Conservation (phyloP, 1,284 basidiomycete species). For the Sphagnurus paluster region DNA sequence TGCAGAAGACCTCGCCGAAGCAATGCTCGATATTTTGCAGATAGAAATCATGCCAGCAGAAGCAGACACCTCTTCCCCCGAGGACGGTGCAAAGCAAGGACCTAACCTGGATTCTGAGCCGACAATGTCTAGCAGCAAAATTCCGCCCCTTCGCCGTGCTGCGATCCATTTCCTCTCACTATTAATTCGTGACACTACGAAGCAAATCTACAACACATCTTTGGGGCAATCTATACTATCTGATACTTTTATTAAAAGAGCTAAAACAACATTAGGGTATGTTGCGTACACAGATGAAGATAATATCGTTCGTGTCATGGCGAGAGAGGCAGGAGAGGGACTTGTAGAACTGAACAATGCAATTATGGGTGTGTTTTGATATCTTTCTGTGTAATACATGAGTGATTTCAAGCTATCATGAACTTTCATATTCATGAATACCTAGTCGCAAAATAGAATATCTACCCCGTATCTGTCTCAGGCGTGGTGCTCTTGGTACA, state of each 20-base stretch:
- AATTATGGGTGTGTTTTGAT: constrained; percentile 24
- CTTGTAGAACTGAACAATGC: constrained; percentile 54
- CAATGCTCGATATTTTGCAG: constrained; percentile 79
- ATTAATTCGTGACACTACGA: constrained; percentile 55
- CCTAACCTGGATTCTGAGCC: constrained; percentile 55
- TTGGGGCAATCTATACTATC: constrained; percentile 31
- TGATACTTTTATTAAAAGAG: constrained; percentile 46
- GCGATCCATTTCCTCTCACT: constrained; percentile 78
- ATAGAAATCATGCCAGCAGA: constrained; percentile 57
- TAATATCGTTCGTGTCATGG: constrained; percentile 73
- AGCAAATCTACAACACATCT: constrained; percentile 45
- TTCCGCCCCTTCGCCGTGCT: constrained; percentile 80
- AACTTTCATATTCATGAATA: too few relatives aligned
- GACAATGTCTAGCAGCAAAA: constrained; percentile 58
- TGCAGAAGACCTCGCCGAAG: constrained; percentile 57
- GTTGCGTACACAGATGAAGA: constrained; percentile 75
- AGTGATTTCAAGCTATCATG: not conserved
- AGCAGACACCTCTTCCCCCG: constrained; percentile 20
- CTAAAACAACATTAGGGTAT: constrained; percentile 69
- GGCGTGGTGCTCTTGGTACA: constrained; percentile 55
- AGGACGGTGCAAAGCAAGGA: constrained; percentile 15
- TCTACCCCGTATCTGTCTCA: constrained; percentile 92
- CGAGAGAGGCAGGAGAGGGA: constrained; percentile 66
- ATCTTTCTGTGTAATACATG: not conserved
- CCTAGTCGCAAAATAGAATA: constrained; percentile 34